Evolutionary conservation across 768 basidiomycete genomes (phyloP).

Genomic region (Hypholoma fasciculare): DNA sequence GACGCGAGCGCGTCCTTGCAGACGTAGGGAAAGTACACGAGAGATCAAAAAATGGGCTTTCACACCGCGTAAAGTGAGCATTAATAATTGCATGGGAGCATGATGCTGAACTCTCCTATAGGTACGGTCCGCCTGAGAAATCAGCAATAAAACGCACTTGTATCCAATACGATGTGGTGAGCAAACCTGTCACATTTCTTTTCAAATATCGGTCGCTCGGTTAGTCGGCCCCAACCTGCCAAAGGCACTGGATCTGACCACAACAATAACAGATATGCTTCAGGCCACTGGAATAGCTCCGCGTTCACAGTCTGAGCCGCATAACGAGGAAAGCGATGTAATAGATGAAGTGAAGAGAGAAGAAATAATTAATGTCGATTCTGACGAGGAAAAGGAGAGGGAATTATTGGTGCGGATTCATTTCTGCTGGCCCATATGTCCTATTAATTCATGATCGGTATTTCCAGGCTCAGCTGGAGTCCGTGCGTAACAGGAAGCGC

Average conservation of each 20-base stretch:
- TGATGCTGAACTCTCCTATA: too few relatives aligned
- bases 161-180: too few relatives aligned
- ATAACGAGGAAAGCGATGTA: background rate
- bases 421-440: too few relatives aligned
- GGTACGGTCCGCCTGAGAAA: background rate
- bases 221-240: background rate
- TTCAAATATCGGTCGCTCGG: slow-evolving; percentile 25
- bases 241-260: background rate
- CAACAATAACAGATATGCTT: slow-evolving; percentile 11
- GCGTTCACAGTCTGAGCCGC: background rate
- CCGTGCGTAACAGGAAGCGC: slow-evolving; percentile 1
- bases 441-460: background rate
- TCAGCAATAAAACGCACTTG: too few relatives aligned
- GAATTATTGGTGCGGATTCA: background rate
- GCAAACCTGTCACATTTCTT: slow-evolving; percentile 14
- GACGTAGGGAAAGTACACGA: slow-evolving; percentile 19
- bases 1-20: background rate
- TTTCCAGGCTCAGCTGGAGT: slow-evolving; percentile 4
- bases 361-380: background rate
- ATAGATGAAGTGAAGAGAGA: background rate
- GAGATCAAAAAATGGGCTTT: slow-evolving; percentile 21
- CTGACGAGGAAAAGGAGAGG: background rate
- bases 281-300: slow-evolving; percentile 18
- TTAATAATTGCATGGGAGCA: background rate
- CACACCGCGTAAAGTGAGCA: slow-evolving; percentile 20